phyloP scores from a whole-genome alignment of 2,329 filamentous ascomycete species.

The Nemania diffusa region DNA sequence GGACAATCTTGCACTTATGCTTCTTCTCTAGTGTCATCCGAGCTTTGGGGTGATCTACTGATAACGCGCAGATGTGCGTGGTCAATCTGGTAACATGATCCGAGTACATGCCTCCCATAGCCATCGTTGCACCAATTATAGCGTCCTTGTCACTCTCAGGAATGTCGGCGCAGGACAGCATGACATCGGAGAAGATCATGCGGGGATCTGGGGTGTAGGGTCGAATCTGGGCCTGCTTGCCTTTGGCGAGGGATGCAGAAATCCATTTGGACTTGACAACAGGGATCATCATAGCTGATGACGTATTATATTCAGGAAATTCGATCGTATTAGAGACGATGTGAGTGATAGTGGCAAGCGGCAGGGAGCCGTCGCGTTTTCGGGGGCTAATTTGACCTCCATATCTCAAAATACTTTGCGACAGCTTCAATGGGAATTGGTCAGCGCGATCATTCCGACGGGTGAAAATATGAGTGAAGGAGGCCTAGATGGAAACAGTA shows the following conservation, averaged over 20 bases:
- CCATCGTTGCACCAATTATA: constrained; percentile 88
- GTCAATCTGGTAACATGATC: constrained; percentile 76
- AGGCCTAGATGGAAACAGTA: constrained; percentile 29
- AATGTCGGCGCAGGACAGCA: constrained; percentile 84
- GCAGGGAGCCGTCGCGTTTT: constrained; percentile 60
- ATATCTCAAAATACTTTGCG: constrained; percentile 58
- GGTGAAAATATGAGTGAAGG: background rate
- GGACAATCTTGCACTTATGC: constrained; percentile 80
- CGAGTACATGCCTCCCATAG: constrained; percentile 86
- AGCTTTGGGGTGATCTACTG: constrained; percentile 78
- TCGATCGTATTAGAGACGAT: constrained; percentile 80
- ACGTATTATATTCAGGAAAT: constrained; percentile 85
- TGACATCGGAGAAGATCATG: constrained; percentile 87
- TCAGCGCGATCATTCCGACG: constrained; percentile 23
- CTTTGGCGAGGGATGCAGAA: constrained; percentile 72
- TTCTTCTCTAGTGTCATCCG: constrained; percentile 70
- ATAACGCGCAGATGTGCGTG: constrained; percentile 89
- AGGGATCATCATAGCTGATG: constrained; percentile 80
- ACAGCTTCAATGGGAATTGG: constrained; percentile 54
- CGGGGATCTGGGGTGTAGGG: constrained; percentile 91
- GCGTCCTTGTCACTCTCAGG: constrained; percentile 89
- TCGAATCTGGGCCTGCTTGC: constrained; percentile 79
- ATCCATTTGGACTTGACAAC: constrained; percentile 89
- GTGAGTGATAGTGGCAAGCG: constrained; percentile 62
- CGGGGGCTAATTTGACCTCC: constrained; percentile 62